Percentiles rank a stretch among this genome's conserved stretches.
Conservation (phyloP, 345 rosid genomes). For the Euphorbia pulcherrima region DNA sequence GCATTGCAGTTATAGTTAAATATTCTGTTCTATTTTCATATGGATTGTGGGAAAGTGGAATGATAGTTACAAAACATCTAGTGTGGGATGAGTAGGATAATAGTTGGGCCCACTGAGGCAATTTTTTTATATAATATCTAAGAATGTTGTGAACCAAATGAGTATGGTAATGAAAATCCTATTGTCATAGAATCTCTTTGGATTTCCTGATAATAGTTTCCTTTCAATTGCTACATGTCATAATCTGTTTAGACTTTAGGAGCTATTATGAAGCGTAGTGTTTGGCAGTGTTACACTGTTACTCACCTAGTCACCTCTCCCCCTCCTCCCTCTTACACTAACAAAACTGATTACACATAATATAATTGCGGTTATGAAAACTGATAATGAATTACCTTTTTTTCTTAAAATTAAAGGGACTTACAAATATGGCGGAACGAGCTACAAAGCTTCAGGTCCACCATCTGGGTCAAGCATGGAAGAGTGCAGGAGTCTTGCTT, state of each 20-base stretch:
- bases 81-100: not conserved
- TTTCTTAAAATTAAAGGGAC: slow-evolving; percentile 38
- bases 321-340: not conserved
- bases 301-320: not conserved
- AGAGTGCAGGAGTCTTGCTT: slow-evolving; percentile 62
- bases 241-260: not conserved
- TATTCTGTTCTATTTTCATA: not conserved
- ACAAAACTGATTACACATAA: not conserved
- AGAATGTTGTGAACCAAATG: not conserved
- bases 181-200: not conserved
- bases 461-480: slow-evolving; percentile 67
- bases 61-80: not conserved
- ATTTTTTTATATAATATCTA: not conserved
- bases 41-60: slow-evolving; percentile 6
- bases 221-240: not conserved
- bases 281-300: not conserved
- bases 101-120: not conserved
- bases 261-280: not conserved
- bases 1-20: not conserved
- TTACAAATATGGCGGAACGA: slow-evolving; percentile 70
- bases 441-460: slow-evolving; percentile 48
- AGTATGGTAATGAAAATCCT: not conserved
- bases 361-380: not conserved
- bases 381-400: not conserved
- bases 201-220: not conserved